phyloP scores from a whole-genome alignment of 192 early-diverging fungal genomes.

The Borealophlyctis nickersoniae region DNA sequence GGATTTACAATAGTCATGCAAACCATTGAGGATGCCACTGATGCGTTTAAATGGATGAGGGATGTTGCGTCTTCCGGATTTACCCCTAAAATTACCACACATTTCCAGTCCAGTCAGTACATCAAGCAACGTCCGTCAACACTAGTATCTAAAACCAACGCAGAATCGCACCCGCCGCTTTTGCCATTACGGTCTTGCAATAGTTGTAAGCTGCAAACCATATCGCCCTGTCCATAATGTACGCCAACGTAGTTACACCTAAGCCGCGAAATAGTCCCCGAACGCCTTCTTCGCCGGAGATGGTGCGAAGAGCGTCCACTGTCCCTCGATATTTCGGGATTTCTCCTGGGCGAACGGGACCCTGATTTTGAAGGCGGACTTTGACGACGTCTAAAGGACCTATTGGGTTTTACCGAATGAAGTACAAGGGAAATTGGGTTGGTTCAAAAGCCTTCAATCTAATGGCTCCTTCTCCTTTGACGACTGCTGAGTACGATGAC shows the following conservation, averaged over 20 bases:
- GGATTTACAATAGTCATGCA: constrained; percentile 81
- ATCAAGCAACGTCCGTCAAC: background rate
- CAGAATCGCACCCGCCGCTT: constrained; percentile 23
- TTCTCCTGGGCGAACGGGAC: constrained; percentile 22
- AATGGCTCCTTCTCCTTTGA: background rate
- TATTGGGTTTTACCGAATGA: background rate
- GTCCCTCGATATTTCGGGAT: constrained; percentile 59
- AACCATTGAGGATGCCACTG: constrained; percentile 77
- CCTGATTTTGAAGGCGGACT: constrained; percentile 88
- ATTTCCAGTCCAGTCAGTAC: background rate
- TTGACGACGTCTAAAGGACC: constrained; percentile 93
- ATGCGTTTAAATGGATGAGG: constrained; percentile 58
- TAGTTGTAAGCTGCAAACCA: constrained; percentile 90
- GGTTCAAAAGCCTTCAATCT: background rate
- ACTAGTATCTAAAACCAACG: constrained; percentile 7
- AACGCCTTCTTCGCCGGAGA: constrained; percentile 77
- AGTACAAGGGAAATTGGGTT: background rate
- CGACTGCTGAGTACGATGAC: background rate
- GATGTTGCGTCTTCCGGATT: background rate
- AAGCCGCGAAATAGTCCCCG: constrained; percentile 88
- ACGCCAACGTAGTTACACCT: constrained; percentile 81
- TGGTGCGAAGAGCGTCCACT: constrained; percentile 62
- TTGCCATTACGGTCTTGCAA: constrained; percentile 52
- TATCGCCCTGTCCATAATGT: constrained; percentile 87
- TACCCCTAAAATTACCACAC: background rate